Conservation (phyloP, 352 stramenopile species). For the Globisporangium parvum region DNA sequence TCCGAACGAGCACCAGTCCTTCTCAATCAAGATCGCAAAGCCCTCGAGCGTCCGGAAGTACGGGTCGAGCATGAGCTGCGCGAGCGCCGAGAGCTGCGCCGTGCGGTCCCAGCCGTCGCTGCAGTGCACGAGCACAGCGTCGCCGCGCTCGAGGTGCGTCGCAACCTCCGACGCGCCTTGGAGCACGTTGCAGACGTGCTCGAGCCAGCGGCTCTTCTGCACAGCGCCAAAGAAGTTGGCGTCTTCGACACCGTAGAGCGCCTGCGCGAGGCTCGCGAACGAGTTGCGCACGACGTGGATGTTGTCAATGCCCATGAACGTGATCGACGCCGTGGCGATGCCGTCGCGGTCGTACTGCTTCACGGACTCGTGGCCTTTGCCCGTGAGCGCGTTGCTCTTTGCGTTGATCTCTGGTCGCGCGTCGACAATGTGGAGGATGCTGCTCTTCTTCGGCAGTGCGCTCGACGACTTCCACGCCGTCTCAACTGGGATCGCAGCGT, state of each 20-base stretch:
- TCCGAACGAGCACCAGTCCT: conserved; percentile 86
- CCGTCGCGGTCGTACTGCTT: conserved; percentile 83
- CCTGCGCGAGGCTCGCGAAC: conserved; percentile 58
- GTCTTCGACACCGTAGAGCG: conserved; percentile 80
- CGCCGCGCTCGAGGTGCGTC: conserved; percentile 64
- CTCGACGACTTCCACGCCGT: conserved; percentile 20
- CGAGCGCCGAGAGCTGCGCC: conserved; percentile 63
- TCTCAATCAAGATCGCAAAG: conserved; percentile 79
- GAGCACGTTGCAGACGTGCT: conserved; percentile 78
- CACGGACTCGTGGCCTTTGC: conserved; percentile 88
- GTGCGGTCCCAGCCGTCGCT: conserved; percentile 86
- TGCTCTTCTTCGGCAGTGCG: conserved; percentile 58
- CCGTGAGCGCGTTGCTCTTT: conserved; percentile 84
- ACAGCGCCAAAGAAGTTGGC: conserved; percentile 83
- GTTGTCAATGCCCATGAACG: conserved; percentile 5
- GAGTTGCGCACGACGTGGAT: conserved; percentile 77
- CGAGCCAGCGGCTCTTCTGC: conserved; percentile 74
- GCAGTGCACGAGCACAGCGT: conserved; percentile 77
- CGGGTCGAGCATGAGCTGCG: conserved; percentile 82
- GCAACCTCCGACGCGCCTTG: conserved; percentile 70
- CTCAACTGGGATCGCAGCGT: conserved; percentile 57
- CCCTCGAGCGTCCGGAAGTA: conserved; percentile 76
- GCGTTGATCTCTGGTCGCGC: conserved; percentile 88
- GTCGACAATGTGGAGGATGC: conserved; percentile 84
- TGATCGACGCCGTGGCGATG: conserved; percentile 64